Evolutionary conservation across 768 basidiomycete genomes (phyloP).

Genomic region (Pisolithus microcarpus): DNA sequence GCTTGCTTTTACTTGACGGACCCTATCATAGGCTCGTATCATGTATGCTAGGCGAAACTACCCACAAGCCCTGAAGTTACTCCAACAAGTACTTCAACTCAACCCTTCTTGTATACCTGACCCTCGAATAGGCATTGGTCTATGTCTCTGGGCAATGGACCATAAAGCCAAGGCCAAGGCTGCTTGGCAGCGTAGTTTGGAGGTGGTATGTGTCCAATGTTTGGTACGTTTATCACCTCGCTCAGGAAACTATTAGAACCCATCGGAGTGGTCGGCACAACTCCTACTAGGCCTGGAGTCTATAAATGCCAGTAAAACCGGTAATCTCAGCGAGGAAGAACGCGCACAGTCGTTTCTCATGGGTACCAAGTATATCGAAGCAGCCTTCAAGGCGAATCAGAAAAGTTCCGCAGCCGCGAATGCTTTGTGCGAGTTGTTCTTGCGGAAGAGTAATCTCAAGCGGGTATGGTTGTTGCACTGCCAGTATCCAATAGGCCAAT

Average conservation of each 20-base stretch:
- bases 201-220: conserved; percentile 53
- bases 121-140: conserved; percentile 90
- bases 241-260: conserved; percentile 44
- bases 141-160: conserved; percentile 89
- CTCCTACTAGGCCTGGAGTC: conserved; percentile 81
- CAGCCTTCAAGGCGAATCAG: conserved; percentile 69
- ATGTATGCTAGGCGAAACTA: conserved; percentile 74
- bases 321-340: conserved; percentile 54
- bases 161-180: conserved; percentile 74
- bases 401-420: conserved; percentile 78
- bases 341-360: conserved; percentile 51
- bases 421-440: conserved; percentile 71
- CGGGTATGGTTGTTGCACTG: conserved; percentile 35
- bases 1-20: not conserved
- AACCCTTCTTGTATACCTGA: conserved; percentile 81
- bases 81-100: conserved; percentile 76
- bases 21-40: conserved; percentile 60
- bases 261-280: conserved; percentile 69
- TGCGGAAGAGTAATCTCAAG: conserved; percentile 59
- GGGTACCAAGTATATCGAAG: conserved; percentile 67
- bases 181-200: conserved; percentile 87
- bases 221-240: not conserved
- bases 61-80: conserved; percentile 72
- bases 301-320: conserved; percentile 78
- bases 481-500: not conserved